These are phyloP conservation scores for Annona squamosa DNA, from an alignment of 164 flowering plant species.

Conservation along the genomic window DNA sequence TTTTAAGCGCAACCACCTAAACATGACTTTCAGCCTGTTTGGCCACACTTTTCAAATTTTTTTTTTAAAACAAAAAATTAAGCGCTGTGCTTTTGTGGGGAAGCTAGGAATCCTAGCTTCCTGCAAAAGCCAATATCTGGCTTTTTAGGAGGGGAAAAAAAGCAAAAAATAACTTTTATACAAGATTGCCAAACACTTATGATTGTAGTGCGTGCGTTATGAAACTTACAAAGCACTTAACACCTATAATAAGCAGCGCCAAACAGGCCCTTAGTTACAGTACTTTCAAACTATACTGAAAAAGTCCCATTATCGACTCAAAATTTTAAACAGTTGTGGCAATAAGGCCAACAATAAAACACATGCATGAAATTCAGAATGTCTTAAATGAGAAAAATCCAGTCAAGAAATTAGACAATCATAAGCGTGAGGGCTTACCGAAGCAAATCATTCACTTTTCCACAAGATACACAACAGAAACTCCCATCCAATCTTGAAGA, in stretches of 20 bases:
- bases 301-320: background rate
- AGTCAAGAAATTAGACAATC: constrained; percentile 2
- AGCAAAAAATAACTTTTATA: no score
- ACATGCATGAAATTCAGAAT: background rate
- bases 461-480: constrained; percentile 73
- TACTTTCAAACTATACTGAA: background rate
- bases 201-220: no score
- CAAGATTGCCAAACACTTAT: no score
- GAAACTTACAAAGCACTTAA: no score
- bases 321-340: background rate
- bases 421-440: constrained; percentile 39
- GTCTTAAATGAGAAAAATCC: background rate
- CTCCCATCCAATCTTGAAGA: constrained; percentile 52
- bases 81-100: no score
- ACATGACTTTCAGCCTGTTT: background rate
- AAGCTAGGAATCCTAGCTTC: no score
- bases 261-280: background rate
- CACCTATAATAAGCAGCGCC: no score
- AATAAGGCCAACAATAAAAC: background rate
- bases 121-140: no score
- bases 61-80: no score
- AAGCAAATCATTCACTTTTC: constrained; percentile 76
- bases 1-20: background rate
- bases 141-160: no score
- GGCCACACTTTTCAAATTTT: no score